phyloP scores from a whole-genome alignment of 257 asterid genomes.

The Przewalskia tangutica region DNA sequence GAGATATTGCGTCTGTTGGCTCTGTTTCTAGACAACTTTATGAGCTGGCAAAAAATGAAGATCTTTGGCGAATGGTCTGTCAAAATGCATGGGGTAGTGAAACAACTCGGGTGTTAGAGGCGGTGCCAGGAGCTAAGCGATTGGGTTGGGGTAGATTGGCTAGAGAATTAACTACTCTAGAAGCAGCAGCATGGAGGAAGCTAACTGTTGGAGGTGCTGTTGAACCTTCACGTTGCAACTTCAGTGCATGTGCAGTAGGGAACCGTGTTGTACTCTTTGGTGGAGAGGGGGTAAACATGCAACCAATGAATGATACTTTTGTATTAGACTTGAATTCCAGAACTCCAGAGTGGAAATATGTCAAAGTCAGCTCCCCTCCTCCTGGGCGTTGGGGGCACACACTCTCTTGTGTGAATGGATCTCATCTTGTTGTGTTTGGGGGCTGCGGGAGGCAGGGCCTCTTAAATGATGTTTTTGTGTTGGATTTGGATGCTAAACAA shows the following conservation, averaged over 20 bases:
- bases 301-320: conserved; percentile 88
- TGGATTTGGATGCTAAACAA: conserved; percentile 82
- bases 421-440: conserved; percentile 78
- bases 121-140: conserved; percentile 74
- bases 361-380: conserved; percentile 81
- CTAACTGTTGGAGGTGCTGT: conserved; percentile 76
- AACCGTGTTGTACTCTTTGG: conserved; percentile 87
- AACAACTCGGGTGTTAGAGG: conserved; percentile 63
- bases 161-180: conserved; percentile 81
- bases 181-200: conserved; percentile 91
- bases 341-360: conserved; percentile 76
- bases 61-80: conserved; percentile 82
- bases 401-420: conserved; percentile 82
- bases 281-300: conserved; percentile 97
- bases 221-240: conserved; percentile 95
- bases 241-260: conserved; percentile 95
- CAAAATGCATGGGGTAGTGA: conserved; percentile 92
- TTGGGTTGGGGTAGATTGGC: conserved; percentile 89
- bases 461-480: conserved; percentile 78
- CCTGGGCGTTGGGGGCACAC: conserved; percentile 99
- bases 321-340: conserved; percentile 73
- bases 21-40: conserved; percentile 66
- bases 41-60: conserved; percentile 71
- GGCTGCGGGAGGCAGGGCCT: conserved; percentile 95
- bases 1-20: conserved; percentile 82